Base-by-base conservation (phyloP, 1,284 basidiomycete genomes). In the Paramarasmius palmivorus region DNA sequence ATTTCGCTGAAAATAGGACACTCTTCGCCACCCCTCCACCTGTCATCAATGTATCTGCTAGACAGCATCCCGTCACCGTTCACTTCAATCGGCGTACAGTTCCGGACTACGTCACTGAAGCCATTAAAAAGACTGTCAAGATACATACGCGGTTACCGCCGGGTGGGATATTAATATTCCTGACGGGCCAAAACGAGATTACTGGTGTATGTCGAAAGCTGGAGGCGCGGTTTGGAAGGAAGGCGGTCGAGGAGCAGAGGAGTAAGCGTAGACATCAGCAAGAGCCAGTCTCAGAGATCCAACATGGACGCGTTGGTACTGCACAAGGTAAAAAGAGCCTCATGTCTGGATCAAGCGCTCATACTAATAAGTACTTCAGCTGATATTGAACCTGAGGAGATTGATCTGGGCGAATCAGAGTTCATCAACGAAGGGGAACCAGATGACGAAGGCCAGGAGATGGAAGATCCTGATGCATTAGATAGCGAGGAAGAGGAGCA, bases 141-240 rank as follows among this genome's bases (percentile, higher is more conserved):
- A 98, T 99, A 54, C 97, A 99, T 67, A 80, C 95, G 22, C 91
- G 93, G 0, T 80, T 93, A 42, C 94, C 95, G 8, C 84, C 89
- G 2, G 97, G 97, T 4, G 97, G 98, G 57, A 92, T 99, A 53
- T 78, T 99, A 40, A 87, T 99, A 23, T 99, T 99, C 71, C 87
- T 99, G 81, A 99, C 97, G 2, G 97, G 97, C 55, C 97, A 99
- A 70, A 97, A 98, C 65, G 97, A 99, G 68, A 99, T 99, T 60
- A 85, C 87, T 53, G 84, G 91, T 14, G 93, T 95, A 0, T 96
- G 93, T 64, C 81, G 86, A 57, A 89, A 86, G 65, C 72, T 99
- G 51, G 90, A 95, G 65, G 82, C 83, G 50, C 85, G 79, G 63
- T 98, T 91, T 65, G 87, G 92, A 0, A 68, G 70, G 50, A 85